These are phyloP conservation scores for Pyrenophora graminea DNA, from an alignment of 2,329 filamentous ascomycete genomes.

Conservation along the genomic window DNA sequence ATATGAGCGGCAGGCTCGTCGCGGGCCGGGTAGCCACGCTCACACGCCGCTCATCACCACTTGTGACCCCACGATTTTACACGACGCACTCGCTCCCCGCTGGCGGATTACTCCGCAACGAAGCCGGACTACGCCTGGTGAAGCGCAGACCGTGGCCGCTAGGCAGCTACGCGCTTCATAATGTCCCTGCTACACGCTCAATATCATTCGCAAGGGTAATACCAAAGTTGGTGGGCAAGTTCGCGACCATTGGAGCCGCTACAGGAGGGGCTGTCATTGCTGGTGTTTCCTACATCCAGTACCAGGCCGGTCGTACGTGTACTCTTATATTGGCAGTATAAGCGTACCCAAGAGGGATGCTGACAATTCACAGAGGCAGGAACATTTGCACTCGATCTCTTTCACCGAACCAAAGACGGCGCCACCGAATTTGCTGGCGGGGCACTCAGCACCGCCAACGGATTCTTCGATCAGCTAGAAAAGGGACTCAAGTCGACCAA, in stretches of 20 bases:
- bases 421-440: constrained; percentile 70
- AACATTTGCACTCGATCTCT: constrained; percentile 75
- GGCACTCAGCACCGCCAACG: constrained; percentile 72
- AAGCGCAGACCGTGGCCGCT: constrained; percentile 72
- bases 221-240: constrained; percentile 88
- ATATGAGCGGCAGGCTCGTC: constrained; percentile 74
- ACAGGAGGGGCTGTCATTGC: constrained; percentile 88
- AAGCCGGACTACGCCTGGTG: constrained; percentile 41
- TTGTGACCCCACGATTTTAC: constrained; percentile 60
- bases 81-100: constrained; percentile 40
- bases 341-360: constrained; percentile 23
- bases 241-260: constrained; percentile 84
- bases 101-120: constrained; percentile 46
- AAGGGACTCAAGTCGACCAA: constrained; percentile 84
- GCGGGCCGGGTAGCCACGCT: constrained; percentile 72
- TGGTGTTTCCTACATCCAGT: constrained; percentile 89
- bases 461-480: constrained; percentile 77
- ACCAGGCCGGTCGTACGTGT: constrained; percentile 82
- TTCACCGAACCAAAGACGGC: constrained; percentile 72
- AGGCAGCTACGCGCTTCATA: constrained; percentile 79
- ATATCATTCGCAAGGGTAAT: constrained; percentile 72
- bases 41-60: constrained; percentile 66
- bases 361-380: constrained; percentile 66
- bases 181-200: constrained; percentile 66
- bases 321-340: neutral